These are phyloP conservation scores for Kodamaea alishanica DNA, from an alignment of 1,139 yeast genomes.

Conservation along the genomic window DNA sequence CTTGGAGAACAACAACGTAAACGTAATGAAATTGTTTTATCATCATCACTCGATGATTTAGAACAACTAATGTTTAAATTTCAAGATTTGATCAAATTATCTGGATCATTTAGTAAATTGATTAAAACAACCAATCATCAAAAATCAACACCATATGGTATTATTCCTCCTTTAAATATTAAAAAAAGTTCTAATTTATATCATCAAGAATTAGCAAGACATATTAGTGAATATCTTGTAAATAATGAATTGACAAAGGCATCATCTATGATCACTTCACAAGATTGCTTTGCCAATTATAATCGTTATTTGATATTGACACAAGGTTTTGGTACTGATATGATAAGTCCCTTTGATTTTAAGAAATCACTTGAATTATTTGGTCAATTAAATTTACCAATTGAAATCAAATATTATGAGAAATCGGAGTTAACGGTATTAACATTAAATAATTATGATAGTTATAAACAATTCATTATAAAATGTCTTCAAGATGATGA, in stretches of 20 bases:
- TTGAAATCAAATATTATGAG: conserved; percentile 29
- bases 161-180: conserved; percentile 32
- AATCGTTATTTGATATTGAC: conserved; percentile 35
- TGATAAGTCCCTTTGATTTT: conserved; percentile 32
- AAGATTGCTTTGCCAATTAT: conserved; percentile 42
- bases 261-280: conserved; percentile 41
- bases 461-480: conserved; percentile 25
- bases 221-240: conserved; percentile 50
- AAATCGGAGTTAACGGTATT: conserved; percentile 37
- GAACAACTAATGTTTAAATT: conserved; percentile 76
- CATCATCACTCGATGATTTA: conserved; percentile 71
- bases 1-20: conserved; percentile 54
- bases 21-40: conserved; percentile 60
- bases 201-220: conserved; percentile 42
- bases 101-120: conserved; percentile 44
- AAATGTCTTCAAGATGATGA: conserved; percentile 25
- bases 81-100: conserved; percentile 61
- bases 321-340: conserved; percentile 42
- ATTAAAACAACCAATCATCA: conserved; percentile 16
- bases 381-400: conserved; percentile 32
- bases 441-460: conserved; percentile 20
- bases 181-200: conserved; percentile 29
- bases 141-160: conserved; percentile 4
- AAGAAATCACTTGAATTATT: conserved; percentile 29
- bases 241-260: conserved; percentile 27